These are phyloP conservation scores for Fusarium sterilihyphosum DNA, from an alignment of 2,329 filamentous ascomycete species.

Conservation along the genomic window DNA sequence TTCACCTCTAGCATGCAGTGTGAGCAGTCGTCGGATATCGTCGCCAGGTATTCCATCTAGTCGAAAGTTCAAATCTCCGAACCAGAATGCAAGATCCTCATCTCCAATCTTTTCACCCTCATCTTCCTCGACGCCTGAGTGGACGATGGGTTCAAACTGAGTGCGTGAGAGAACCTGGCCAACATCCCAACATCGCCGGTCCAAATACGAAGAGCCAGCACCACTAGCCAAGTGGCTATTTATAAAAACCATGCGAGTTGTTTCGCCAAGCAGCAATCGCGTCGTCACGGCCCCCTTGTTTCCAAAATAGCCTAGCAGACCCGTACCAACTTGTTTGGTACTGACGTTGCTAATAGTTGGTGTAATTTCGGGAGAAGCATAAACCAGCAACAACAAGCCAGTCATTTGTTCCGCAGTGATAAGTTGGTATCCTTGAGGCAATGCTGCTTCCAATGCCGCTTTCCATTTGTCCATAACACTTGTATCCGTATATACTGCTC, in stretches of 20 bases:
- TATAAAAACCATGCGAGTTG: slow-evolving; percentile 87
- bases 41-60: slow-evolving; percentile 88
- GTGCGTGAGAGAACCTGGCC: slow-evolving; percentile 80
- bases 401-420: slow-evolving; percentile 86
- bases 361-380: slow-evolving; percentile 80
- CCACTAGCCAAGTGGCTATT: slow-evolving; percentile 94
- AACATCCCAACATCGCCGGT: slow-evolving; percentile 90
- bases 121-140: slow-evolving; percentile 72
- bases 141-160: slow-evolving; percentile 78
- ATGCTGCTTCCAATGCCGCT: slow-evolving; percentile 73
- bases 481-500: slow-evolving; percentile 75
- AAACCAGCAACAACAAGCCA: slow-evolving; percentile 85
- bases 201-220: slow-evolving; percentile 77
- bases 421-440: slow-evolving; percentile 81
- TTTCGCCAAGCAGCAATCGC: slow-evolving; percentile 86
- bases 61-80: slow-evolving; percentile 95
- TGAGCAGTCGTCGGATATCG: slow-evolving; percentile 86
- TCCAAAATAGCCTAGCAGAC: slow-evolving; percentile 90
- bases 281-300: slow-evolving; percentile 93
- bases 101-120: slow-evolving; percentile 79
- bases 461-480: slow-evolving; percentile 82
- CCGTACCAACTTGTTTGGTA: slow-evolving; percentile 85
- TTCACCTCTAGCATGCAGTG: slow-evolving; percentile 82
- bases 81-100: slow-evolving; percentile 95
- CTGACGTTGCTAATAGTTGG: slow-evolving; percentile 83